Percentiles rank a stretch among this genome's conserved stretches.
These are phyloP conservation scores for Boechera stricta DNA, from an alignment of 345 rosid genomes.

Conservation along the genomic window DNA sequence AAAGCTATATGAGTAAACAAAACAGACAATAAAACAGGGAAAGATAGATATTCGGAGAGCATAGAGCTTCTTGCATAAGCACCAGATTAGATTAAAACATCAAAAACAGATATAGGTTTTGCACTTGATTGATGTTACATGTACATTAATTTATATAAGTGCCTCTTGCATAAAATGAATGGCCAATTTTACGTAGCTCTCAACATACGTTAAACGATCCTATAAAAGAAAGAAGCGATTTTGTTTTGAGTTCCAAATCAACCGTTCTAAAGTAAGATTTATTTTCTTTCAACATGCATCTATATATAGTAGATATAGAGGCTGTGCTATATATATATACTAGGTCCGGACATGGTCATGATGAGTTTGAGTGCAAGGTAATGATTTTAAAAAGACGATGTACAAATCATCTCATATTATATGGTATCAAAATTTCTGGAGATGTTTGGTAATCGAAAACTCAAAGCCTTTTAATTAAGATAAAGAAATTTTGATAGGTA, in stretches of 20 bases:
- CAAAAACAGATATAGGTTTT: neutral
- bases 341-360: neutral
- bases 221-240: neutral
- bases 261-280: conserved; percentile 6
- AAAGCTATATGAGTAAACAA: no score
- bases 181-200: conserved; percentile 10
- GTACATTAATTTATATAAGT: neutral
- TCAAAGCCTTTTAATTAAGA: neutral
- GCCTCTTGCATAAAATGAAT: conserved; percentile 30
- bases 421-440: neutral
- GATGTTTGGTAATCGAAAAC: neutral
- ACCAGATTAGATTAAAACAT: neutral
- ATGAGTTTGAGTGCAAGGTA: neutral
- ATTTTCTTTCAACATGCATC: conserved; percentile 13
- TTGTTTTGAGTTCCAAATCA: conserved; percentile 9
- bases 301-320: neutral
- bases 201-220: conserved; percentile 11
- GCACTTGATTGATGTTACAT: conserved; percentile 20
- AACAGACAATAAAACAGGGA: no score
- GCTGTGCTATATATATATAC: neutral
- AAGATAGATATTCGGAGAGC: no score
- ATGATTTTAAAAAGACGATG: neutral
- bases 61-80: neutral
- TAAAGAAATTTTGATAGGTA: neutral
- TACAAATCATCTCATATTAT: neutral